Conservation (phyloP, 768 basidiomycete species). For the Cyclocybe aegerita region DNA sequence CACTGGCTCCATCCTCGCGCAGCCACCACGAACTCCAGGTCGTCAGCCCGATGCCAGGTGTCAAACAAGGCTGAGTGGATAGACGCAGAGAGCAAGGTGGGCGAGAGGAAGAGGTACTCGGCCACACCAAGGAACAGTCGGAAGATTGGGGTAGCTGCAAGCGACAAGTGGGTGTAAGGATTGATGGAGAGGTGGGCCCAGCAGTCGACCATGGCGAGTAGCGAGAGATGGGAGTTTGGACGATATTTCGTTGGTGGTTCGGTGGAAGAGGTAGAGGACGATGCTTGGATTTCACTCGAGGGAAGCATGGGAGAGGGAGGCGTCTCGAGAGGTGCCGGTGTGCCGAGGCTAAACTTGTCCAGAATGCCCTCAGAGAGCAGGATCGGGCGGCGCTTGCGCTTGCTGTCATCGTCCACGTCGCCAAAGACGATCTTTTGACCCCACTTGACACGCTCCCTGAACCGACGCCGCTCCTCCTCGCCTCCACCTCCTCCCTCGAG, state of each 20-base stretch:
- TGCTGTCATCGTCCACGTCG: constrained; percentile 18
- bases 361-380: constrained; percentile 82
- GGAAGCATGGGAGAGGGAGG: constrained; percentile 7
- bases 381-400: constrained; percentile 52
- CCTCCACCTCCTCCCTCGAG: constrained; percentile 50
- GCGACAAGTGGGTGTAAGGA: constrained; percentile 86
- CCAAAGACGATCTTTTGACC: constrained; percentile 81
- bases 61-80: constrained; percentile 76
- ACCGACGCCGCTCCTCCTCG: constrained; percentile 38
- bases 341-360: constrained; percentile 86
- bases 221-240: constrained; percentile 87
- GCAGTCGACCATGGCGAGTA: constrained; percentile 98
- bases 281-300: background rate
- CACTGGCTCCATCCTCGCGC: constrained; percentile 97
- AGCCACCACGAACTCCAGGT: constrained; percentile 92
- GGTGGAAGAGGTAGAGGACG: constrained; percentile 1
- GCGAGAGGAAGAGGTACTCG: constrained; percentile 87
- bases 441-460: constrained; percentile 72
- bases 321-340: constrained; percentile 13
- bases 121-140: constrained; percentile 96
- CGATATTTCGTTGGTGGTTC: constrained; percentile 45
- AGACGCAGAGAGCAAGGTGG: constrained; percentile 40
- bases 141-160: constrained; percentile 96
- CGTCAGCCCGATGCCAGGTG: constrained; percentile 80
- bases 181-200: constrained; percentile 88